Evolutionary conservation across 192 early-diverging fungal species (phyloP), one percentile per base, ranked within the genome.

Genomic region (Pecoramyces ruminantium): DNA sequence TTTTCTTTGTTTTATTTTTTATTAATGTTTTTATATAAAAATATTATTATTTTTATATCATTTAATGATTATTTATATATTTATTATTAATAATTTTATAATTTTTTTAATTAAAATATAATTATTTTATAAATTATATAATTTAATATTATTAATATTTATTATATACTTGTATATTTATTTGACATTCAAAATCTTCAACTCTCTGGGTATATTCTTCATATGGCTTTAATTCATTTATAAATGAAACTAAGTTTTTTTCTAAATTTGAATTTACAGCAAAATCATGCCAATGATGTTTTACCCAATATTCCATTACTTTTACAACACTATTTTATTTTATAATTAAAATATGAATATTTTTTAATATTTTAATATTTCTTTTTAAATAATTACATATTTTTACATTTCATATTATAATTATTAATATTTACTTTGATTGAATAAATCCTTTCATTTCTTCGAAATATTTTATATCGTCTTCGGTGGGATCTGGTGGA

Each of bases 261-360:
- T 85, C 83, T 30, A 91, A 51, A 38, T 84, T 81, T 29, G 83
- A 80, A 81, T 86, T 82, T 4, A 88, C 83, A 25, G 85, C 90
- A 83, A 91, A 91, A 81, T 91, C 90, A 79, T 88, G 88, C 86
- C 88, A 91, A 78, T 89, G 87, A 58, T 87, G 80, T 39, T 88
- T 80, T 21, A 86, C 86, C 90, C 90, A 91, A 78, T 83, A 83
- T 29, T 83, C 83, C 40, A 89, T 79, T 15, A 83, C 79, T 4
- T 40, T 34, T 11, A 90, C 51, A n/a, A 90, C 89, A 38, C 90
- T 88, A 21, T 51, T 51, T 51, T 51, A 4, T 51, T 14, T 14
- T 51, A n/a, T n/a, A n/a, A n/a, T n/a, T n/a, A n/a, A n/a, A n/a
- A n/a, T n/a, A n/a, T n/a, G n/a, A n/a, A n/a, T n/a, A n/a, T n/a